Conservation (phyloP, 1,284 basidiomycete species). For the Blastosporella zonata region DNA sequence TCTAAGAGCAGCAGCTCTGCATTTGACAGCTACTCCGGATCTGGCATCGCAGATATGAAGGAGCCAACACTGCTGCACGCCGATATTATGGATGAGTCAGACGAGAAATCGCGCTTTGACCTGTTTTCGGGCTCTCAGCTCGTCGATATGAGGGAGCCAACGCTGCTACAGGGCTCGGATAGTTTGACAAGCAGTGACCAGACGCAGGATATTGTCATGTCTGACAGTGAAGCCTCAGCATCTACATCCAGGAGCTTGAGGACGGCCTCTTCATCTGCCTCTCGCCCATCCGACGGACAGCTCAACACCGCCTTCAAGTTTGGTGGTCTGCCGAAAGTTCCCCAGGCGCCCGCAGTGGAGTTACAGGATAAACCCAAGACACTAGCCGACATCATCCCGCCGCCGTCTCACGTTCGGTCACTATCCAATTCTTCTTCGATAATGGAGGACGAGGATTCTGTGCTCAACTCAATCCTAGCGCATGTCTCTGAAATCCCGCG, state of each 20-base stretch:
- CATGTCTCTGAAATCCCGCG: slow-evolving; percentile 38
- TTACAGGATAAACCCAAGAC: slow-evolving; percentile 42
- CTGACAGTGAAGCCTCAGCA: slow-evolving; percentile 16
- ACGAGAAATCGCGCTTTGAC: slow-evolving; percentile 23
- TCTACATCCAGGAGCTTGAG: slow-evolving; percentile 23
- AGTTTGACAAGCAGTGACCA: slow-evolving; percentile 25
- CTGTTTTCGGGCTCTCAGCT: slow-evolving; percentile 28
- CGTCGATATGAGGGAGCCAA: slow-evolving; percentile 35
- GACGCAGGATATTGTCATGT: slow-evolving; percentile 21
- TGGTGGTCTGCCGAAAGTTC: slow-evolving; percentile 49
- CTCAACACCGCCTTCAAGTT: slow-evolving; percentile 72
- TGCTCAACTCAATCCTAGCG: slow-evolving; percentile 59
- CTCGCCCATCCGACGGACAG: slow-evolving; percentile 56
- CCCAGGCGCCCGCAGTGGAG: slow-evolving; percentile 11
- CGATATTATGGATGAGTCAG: slow-evolving; percentile 11
- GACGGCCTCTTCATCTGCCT: slow-evolving; percentile 36
- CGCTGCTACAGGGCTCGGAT: slow-evolving; percentile 34
- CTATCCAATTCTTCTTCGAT: slow-evolving; percentile 44
- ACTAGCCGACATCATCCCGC: slow-evolving; percentile 72
- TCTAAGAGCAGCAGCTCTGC: slow-evolving; percentile 19
- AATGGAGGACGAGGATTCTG: slow-evolving; percentile 49
- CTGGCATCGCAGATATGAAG: slow-evolving; percentile 23
- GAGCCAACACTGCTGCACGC: slow-evolving; percentile 22
- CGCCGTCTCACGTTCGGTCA: slow-evolving; percentile 46
- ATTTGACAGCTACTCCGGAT: slow-evolving; percentile 22